Percentiles rank a stretch among this genome's conserved stretches.
Conservation (phyloP, 2,329 filamentous ascomycete genomes). For the Calycina herbarum region DNA sequence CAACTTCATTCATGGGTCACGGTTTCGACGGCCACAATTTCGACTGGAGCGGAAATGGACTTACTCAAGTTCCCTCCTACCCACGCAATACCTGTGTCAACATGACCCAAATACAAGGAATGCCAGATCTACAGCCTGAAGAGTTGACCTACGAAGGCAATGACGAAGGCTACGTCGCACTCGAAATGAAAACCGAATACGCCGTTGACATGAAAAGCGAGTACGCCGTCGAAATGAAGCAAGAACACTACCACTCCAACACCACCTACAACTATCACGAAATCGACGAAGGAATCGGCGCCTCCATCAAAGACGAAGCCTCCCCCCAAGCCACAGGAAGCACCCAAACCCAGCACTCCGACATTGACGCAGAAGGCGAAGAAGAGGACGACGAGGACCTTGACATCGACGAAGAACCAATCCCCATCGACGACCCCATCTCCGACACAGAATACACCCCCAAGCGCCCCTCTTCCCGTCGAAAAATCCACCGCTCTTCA, state of each 20-base stretch:
- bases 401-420: slow-evolving; percentile 23
- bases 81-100: slow-evolving; percentile 26
- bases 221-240: slow-evolving; percentile 1
- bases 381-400: slow-evolving; percentile 19
- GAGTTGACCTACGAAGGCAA: slow-evolving; percentile 17
- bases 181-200: slow-evolving; percentile 23
- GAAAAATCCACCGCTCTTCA: not conserved
- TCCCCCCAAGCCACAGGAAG: slow-evolving; percentile 19
- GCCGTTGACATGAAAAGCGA: slow-evolving; percentile 11
- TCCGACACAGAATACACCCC: slow-evolving; percentile 33
- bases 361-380: slow-evolving; percentile 18
- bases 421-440: slow-evolving; percentile 23
- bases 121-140: slow-evolving; percentile 26
- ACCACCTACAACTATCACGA: slow-evolving; percentile 26
- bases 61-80: slow-evolving; percentile 2
- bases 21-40: slow-evolving; percentile 6
- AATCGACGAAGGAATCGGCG: slow-evolving; percentile 32
- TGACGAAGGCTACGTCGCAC: slow-evolving; percentile 21
- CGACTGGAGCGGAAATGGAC: not conserved
- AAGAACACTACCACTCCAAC: not conserved
- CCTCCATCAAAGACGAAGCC: slow-evolving; percentile 27
- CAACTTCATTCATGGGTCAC: slow-evolving; percentile 14
- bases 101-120: slow-evolving; percentile 32
- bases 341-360: slow-evolving; percentile 1
- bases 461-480: slow-evolving; percentile 17